Evolutionary conservation across 2,329 filamentous ascomycete species (phyloP).

Genomic region (Thelonectria rubi): DNA sequence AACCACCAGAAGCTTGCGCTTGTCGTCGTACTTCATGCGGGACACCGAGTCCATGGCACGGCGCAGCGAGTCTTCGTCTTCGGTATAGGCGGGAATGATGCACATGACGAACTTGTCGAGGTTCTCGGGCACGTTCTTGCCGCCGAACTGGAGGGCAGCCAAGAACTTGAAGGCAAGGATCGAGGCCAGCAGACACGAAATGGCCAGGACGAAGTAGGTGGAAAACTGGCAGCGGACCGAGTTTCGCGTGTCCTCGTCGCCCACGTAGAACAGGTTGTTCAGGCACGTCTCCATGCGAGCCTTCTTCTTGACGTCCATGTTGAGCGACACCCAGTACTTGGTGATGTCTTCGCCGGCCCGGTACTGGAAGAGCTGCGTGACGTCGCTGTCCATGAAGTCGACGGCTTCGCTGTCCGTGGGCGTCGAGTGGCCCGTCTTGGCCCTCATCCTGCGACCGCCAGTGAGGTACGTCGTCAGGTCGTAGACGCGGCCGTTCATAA

Average conservation of each 20-base stretch:
- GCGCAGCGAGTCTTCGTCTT: constrained; percentile 96
- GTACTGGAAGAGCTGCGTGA: constrained; percentile 80
- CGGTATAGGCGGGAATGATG: constrained; percentile 96
- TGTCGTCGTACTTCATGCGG: constrained; percentile 96
- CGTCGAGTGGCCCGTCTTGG: constrained; percentile 60
- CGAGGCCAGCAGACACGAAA: constrained; percentile 80
- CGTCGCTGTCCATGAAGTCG: constrained; percentile 82
- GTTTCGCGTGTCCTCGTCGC: constrained; percentile 89
- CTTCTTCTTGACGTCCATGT: constrained; percentile 65
- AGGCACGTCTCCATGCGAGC: constrained; percentile 81
- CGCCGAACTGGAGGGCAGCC: constrained; percentile 91
- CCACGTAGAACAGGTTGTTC: constrained; percentile 94
- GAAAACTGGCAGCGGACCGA: constrained; percentile 87
- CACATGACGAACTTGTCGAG: constrained; percentile 98
- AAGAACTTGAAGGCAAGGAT: constrained; percentile 97
- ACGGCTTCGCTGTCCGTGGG: constrained; percentile 62
- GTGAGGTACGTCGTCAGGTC: constrained; percentile 85
- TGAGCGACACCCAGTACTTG: constrained; percentile 80
- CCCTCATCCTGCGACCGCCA: constrained; percentile 74
- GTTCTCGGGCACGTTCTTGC: constrained; percentile 91
- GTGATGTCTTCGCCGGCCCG: constrained; percentile 82
- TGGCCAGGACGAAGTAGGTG: constrained; percentile 85
- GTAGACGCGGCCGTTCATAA: constrained; percentile 82
- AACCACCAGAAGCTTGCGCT: constrained; percentile 92
- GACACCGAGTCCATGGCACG: constrained; percentile 97